Conservation (phyloP, 768 basidiomycete genomes). For the Boletus sp. region DNA sequence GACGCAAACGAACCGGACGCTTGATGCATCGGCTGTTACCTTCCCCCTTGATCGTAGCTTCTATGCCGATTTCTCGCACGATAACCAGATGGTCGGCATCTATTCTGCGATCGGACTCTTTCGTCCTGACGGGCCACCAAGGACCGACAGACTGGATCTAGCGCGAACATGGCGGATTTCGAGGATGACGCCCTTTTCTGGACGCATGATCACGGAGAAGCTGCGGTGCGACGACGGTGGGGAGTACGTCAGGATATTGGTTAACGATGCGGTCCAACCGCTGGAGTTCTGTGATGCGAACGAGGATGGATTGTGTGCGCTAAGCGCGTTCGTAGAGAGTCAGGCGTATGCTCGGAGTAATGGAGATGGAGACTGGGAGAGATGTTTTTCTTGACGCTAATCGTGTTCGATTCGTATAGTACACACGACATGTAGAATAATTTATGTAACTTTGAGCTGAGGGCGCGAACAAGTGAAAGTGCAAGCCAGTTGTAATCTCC, state of each 20-base stretch:
- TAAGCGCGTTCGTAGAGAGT: constrained; percentile 65
- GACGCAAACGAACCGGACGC: constrained; percentile 75
- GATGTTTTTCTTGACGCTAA: constrained; percentile 43
- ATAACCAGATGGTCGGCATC: constrained; percentile 81
- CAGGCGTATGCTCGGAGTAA: constrained; percentile 65
- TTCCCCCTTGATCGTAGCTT: constrained; percentile 69
- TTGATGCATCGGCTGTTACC: constrained; percentile 60
- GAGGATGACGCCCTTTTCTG: constrained; percentile 70
- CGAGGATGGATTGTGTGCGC: constrained; percentile 55
- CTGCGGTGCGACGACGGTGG: constrained; percentile 41
- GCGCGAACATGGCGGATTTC: constrained; percentile 51
- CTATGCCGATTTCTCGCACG: constrained; percentile 85
- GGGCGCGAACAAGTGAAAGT: neutral
- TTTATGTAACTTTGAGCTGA: neutral
- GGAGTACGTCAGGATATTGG: constrained; percentile 68
- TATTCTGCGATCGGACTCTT: constrained; percentile 61
- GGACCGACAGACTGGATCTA: constrained; percentile 18
- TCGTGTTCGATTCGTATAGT: neutral
- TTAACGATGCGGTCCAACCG: constrained; percentile 70
- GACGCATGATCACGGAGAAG: constrained; percentile 70
- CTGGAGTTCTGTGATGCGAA: constrained; percentile 56
- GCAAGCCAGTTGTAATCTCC: neutral
- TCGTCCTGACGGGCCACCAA: constrained; percentile 27
- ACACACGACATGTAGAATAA: neutral
- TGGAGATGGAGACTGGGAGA: constrained; percentile 71